Conservation (phyloP, 768 basidiomycete genomes). For the Coprinellus micaceus region DNA sequence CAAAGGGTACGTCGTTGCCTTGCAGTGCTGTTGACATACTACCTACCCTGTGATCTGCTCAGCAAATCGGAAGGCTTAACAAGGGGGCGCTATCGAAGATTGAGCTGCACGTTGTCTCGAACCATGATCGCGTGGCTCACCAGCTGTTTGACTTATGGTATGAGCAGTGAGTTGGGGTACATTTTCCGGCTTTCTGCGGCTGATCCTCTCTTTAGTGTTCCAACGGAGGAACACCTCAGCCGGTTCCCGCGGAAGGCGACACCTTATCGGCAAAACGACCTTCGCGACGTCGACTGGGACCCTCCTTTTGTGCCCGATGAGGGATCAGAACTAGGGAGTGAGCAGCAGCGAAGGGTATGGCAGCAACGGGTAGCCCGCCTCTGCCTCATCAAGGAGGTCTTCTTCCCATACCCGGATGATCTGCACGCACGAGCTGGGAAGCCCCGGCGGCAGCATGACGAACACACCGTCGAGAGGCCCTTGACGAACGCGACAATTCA, state of each 20-base stretch:
- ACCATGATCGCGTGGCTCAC: constrained; percentile 61
- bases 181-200: background rate
- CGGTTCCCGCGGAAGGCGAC: constrained; percentile 42
- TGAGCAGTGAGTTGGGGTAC: constrained; percentile 48
- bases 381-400: constrained; percentile 24
- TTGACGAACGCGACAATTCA: constrained; percentile 18
- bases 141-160: constrained; percentile 67
- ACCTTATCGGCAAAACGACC: constrained; percentile 39
- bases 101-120: constrained; percentile 68
- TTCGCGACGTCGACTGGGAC: constrained; percentile 40
- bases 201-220: constrained; percentile 31
- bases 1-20: constrained; percentile 37
- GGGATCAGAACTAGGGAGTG: background rate
- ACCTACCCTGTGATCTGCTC: background rate
- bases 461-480: constrained; percentile 10
- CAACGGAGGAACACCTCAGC: constrained; percentile 43
- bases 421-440: constrained; percentile 10
- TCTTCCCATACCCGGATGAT: constrained; percentile 24
- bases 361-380: constrained; percentile 17
- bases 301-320: background rate
- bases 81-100: constrained; percentile 48
- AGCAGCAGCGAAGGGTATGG: background rate
- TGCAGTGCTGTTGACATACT: background rate
- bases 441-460: background rate
- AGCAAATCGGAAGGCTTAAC: constrained; percentile 63